Base-by-base conservation (phyloP, 2,329 filamentous ascomycete species). In the Trichoderma polysporum region DNA sequence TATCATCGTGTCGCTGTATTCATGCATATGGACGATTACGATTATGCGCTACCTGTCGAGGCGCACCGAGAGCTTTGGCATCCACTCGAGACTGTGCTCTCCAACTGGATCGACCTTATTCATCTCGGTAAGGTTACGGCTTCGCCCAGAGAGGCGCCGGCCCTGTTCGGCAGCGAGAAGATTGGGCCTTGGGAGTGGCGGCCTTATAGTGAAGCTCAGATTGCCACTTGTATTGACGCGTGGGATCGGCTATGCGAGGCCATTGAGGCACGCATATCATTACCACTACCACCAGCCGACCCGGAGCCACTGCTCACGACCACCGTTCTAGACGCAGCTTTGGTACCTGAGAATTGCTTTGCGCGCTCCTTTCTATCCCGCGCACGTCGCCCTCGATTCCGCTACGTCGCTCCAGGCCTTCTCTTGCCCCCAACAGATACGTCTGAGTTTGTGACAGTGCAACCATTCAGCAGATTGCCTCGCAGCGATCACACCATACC, bases 191-290 rank as follows among this genome's bases (percentile, higher is more conserved):
- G 75, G 76, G 52, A 57, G 27, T 64, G 61, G 61, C 50, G 52
- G 25, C 70, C 75, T 5, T 78, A 79, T 50, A 68, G 74, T 65
- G 71, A 73, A 27, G 66, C 67, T 33, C 74, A 77, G 63, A 71
- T 77, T 52, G 61, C 50, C 56, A 29, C 49, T 33, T 71, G 70
- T 31, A 56, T 77, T 53, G 39, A 19, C 37, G 71, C 71, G 7
- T 77, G 69, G 68, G 70, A 76, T 60, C 71, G 70, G 19, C 68
- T 75, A 1, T 70, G 67, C 29, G 59, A 70, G n/a, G 29, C 59
- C 59, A 62, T 62, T 2, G 59, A 62, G 59, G 22, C 9, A 15
- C 59, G 31, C 12, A 62, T 17, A 10, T 19, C 58, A 39, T n/a
- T 22, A 31, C 41, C 41, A 19, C 41, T 19, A 12, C 17, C 4